Evolutionary conservation across 495 filamentous ascomycete species (phyloP), one percentile per base, ranked within the genome.

Genomic region (Trichoderma virens): DNA sequence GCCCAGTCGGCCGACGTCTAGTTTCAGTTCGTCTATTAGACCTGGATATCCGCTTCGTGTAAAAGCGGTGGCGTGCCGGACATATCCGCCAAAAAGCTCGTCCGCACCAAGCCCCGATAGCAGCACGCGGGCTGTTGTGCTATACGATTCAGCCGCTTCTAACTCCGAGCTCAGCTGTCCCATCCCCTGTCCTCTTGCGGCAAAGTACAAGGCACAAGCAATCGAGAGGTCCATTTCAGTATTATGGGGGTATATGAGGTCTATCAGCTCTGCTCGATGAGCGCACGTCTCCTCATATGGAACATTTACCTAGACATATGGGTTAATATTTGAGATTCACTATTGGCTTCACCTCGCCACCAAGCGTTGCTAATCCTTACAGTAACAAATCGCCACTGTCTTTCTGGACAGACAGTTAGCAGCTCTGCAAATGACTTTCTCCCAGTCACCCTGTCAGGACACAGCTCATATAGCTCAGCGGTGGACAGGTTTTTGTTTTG

Each of bases 191-290:
- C 92, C 93, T 14, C 93, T 85, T 7, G 93, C 86, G 4, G 94
- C 91, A 72, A 98, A 98, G 76, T 97, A 98, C 56, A 98, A 82
- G 0, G 94, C 94, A 62, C 84, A 86, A 2, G 89, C 89, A 68
- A 99, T 98, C n/a, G 95, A 98, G 3, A 97, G 81, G 70, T 99
- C 94, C 94, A 99, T 99, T 73, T 97, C 95, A 0, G 94, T 98
- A 69, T 96, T 92, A 73, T 98, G 94, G 0, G 94, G 94, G 68
- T 88, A 82, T 69, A 98, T 94, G 16, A 99, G 81, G 2, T 83
- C 81, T 41, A 91, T 82, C 3, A 98, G 82, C 6, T 76, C 79
- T 7, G 81, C 69, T 59, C 91, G 86, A 69, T 96, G 91, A 3
- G 80, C 77, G 54, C 87, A 66, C 0, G 88, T 89, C 65, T 96